Evolutionary conservation across 495 filamentous ascomycete genomes (phyloP).

Genomic region (Bombardia bombarda): DNA sequence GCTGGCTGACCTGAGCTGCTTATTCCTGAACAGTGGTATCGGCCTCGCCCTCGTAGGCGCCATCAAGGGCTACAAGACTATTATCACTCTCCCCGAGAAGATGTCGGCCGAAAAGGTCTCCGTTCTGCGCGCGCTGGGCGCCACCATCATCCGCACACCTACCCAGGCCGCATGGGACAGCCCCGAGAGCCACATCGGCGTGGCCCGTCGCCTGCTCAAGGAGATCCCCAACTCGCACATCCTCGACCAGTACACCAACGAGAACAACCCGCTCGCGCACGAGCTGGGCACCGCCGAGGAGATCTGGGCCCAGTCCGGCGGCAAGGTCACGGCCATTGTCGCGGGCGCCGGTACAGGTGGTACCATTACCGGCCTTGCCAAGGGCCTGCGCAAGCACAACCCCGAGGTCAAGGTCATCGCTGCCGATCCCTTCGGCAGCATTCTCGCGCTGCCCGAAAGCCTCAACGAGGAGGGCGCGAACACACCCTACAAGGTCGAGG

Average conservation of each 20-base stretch:
- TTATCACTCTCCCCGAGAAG: slow-evolving; percentile 98
- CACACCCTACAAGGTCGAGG: slow-evolving; percentile 92
- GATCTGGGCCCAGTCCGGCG: slow-evolving; percentile 85
- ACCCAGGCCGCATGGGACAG: slow-evolving; percentile 91
- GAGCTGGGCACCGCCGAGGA: slow-evolving; percentile 94
- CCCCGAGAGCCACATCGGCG: slow-evolving; percentile 94
- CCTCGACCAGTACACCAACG: slow-evolving; percentile 90
- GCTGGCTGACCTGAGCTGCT: slow-evolving; percentile 7
- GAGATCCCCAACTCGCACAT: slow-evolving; percentile 97
- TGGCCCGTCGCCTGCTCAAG: slow-evolving; percentile 81
- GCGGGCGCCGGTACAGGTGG: slow-evolving; percentile 94
- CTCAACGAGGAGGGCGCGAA: slow-evolving; percentile 75
- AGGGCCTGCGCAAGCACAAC: slow-evolving; percentile 82
- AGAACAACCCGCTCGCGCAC: slow-evolving; percentile 87
- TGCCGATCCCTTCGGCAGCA: slow-evolving; percentile 83
- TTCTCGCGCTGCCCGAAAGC: slow-evolving; percentile 69
- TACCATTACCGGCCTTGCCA: slow-evolving; percentile 85
- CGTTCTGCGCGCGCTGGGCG: slow-evolving; percentile 84
- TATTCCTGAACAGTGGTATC: slow-evolving; percentile 58
- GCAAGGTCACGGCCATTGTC: slow-evolving; percentile 77
- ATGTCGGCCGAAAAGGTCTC: slow-evolving; percentile 98
- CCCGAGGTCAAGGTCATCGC: slow-evolving; percentile 74
- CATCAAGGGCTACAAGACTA: slow-evolving; percentile 94
- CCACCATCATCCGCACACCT: slow-evolving; percentile 95
- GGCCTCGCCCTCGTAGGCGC: slow-evolving; percentile 89